Evolutionary conservation across 352 stramenopile genomes (phyloP).

Genomic region (Albugo candida): DNA sequence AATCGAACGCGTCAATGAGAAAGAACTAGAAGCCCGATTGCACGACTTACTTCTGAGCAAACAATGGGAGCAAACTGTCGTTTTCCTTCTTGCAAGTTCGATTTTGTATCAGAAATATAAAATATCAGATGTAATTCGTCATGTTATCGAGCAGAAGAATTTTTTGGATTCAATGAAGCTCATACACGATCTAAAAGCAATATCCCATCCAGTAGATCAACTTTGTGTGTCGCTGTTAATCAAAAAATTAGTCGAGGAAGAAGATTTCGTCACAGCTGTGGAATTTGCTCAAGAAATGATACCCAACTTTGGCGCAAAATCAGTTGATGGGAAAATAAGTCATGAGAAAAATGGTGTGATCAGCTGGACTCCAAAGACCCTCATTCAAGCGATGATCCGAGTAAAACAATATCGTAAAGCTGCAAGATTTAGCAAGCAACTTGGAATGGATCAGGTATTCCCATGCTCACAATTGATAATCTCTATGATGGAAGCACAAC

Average conservation of each 20-base stretch:
- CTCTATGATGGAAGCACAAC: slow-evolving; percentile 42
- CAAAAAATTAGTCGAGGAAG: slow-evolving; percentile 44
- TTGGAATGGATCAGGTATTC: slow-evolving; percentile 52
- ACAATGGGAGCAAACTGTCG: slow-evolving; percentile 39
- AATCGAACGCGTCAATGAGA: too few relatives aligned
- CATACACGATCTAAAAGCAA: slow-evolving; percentile 53
- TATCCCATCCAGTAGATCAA: slow-evolving; percentile 21
- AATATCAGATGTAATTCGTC: slow-evolving; percentile 50
- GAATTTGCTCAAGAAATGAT: slow-evolving; percentile 67
- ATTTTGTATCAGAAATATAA: slow-evolving; percentile 49
- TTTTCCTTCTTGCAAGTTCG: slow-evolving; percentile 32
- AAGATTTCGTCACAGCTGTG: slow-evolving; percentile 48
- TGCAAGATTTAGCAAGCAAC: slow-evolving; percentile 67
- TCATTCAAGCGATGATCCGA: slow-evolving; percentile 73
- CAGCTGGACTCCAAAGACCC: slow-evolving; percentile 53
- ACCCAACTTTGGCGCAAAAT: slow-evolving; percentile 33
- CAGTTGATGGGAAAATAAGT: slow-evolving; percentile 1
- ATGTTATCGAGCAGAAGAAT: slow-evolving; percentile 41
- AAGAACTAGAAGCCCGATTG: slow-evolving; percentile 30
- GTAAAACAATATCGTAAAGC: slow-evolving; percentile 45
- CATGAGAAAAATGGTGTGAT: slow-evolving; percentile 1
- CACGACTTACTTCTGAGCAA: slow-evolving; percentile 26
- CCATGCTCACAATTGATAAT: slow-evolving; percentile 32
- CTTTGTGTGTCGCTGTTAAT: slow-evolving; percentile 66
- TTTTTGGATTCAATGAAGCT: slow-evolving; percentile 45